A percentile compares a stretch with the other conserved stretches of the same genome.
Conservation (phyloP, 768 basidiomycete genomes). For the Kwoniella mangroviensis region DNA sequence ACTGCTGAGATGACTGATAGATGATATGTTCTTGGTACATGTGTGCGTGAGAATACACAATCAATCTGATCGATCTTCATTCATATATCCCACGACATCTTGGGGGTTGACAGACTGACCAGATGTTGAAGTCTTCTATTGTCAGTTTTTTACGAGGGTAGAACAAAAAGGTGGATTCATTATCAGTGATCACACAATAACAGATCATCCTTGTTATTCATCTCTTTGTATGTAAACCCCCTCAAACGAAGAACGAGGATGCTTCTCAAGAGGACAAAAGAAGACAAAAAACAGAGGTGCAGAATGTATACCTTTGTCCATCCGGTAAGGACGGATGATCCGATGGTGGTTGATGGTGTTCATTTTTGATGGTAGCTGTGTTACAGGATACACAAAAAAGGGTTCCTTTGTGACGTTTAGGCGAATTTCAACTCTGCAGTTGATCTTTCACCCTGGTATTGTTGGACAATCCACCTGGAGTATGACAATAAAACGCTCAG, state of each 20-base stretch:
- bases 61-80: neutral
- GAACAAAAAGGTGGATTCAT: neutral
- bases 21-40: neutral
- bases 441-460: no score
- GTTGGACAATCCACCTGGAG: no score
- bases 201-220: neutral
- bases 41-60: neutral
- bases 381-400: slow-evolving; percentile 3
- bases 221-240: neutral
- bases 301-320: slow-evolving; percentile 1
- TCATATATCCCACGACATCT: neutral
- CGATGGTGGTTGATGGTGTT: neutral
- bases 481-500: no score
- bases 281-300: neutral
- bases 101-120: neutral
- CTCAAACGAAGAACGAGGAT: neutral
- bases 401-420: slow-evolving; percentile 8
- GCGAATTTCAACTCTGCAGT: neutral
- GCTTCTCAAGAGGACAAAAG: neutral
- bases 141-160: neutral
- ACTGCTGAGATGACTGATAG: neutral
- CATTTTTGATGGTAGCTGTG: slow-evolving; percentile 8
- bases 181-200: neutral
- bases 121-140: neutral
- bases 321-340: neutral